Percentiles rank a stretch among this genome's conserved stretches.
Evolutionary conservation across 2,329 filamentous ascomycete genomes (phyloP).

Genomic region (Hymenotorrendiella dingleyae): DNA sequence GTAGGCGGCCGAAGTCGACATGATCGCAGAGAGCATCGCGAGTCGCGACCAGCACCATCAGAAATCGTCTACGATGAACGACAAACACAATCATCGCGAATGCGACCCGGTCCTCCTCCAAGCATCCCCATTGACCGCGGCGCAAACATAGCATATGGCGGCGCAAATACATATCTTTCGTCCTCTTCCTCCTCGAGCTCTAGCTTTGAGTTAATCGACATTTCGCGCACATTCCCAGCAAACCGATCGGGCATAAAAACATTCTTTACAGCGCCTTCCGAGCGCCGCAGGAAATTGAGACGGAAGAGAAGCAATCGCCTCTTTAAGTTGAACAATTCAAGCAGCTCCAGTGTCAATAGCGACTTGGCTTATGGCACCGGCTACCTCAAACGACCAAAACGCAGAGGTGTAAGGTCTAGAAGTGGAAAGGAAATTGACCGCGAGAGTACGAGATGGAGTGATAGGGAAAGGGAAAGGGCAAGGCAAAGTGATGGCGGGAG

Average conservation of each 20-base stretch:
- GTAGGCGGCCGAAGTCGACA: constrained; percentile 15
- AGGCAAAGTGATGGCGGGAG: constrained; percentile 9
- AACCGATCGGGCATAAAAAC: constrained; percentile 48
- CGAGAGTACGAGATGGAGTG: constrained; percentile 20
- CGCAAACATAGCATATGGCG: constrained; percentile 2
- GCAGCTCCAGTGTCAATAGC: constrained; percentile 60
- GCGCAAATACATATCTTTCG: constrained; percentile 11
- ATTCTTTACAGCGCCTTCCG: constrained; percentile 58
- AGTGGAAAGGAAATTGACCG: constrained; percentile 26
- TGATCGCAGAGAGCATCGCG: constrained; percentile 1
- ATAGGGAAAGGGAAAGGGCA: constrained; percentile 7
- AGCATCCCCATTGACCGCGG: not conserved
- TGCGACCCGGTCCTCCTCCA: constrained; percentile 10
- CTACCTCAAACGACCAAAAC: constrained; percentile 34
- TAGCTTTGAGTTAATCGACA: constrained; percentile 53
- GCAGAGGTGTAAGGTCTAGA: constrained; percentile 21
- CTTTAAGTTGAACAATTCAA: constrained; percentile 55
- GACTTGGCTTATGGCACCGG: constrained; percentile 64
- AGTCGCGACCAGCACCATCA: constrained; percentile 5
- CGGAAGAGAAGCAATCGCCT: constrained; percentile 45
- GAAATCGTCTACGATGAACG: constrained; percentile 16
- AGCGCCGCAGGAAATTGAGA: constrained; percentile 39
- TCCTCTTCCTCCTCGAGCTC: constrained; percentile 29
- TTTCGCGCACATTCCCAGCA: constrained; percentile 50
- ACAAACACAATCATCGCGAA: too few relatives aligned